Base-by-base conservation (phyloP, 768 basidiomycete species). In the Trametopsis cervina region DNA sequence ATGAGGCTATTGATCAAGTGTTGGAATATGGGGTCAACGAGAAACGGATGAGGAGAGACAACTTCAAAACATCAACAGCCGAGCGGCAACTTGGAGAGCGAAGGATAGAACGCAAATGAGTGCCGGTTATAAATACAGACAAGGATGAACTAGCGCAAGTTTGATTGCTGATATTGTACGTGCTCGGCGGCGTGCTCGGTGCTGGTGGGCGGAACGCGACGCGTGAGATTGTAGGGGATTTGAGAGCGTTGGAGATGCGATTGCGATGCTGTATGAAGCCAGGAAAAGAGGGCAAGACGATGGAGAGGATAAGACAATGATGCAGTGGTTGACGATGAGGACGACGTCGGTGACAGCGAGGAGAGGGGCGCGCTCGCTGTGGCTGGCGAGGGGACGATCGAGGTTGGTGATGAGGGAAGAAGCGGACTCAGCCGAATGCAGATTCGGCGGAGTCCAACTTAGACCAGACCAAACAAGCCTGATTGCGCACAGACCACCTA, bases 51-150 rank as follows among this genome's bases (percentile, higher is more conserved):
- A 54, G 52, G 20, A 43, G 40, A 54, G 53, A 51, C 38, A 46
- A 50, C 44, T 58, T 63, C 62, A 63, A 60, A 68, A 66, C 70
- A 72, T 72, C 69, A 71, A 71, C 70, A 72, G 65, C 66, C 70
- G 48, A 62, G 53, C 43, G 57, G 65, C 40, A 50, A 54, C 53
- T 52, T 54, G 55, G 58, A 63, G 57, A 57, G 57, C 60, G 51
- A 53, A 54, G 58, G 57, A 58, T 50, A 54, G 63, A 62, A 64
- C 66, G 67, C 67, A 63, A 60, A 57, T 57, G 53, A 55, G 57
- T 63, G 66, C 59, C 65, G 64, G 23, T 65, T 71, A 71, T 67
- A 65, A 64, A 70, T 70, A 71, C 71, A 72, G 61, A 66, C 64
- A 58, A 58, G 50, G 54, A 53, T 56, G 46, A 54, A 60, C 57